These are phyloP conservation scores for Xylariaceae sp. DNA, from an alignment of 2,329 filamentous ascomycete genomes.

Conservation along the genomic window DNA sequence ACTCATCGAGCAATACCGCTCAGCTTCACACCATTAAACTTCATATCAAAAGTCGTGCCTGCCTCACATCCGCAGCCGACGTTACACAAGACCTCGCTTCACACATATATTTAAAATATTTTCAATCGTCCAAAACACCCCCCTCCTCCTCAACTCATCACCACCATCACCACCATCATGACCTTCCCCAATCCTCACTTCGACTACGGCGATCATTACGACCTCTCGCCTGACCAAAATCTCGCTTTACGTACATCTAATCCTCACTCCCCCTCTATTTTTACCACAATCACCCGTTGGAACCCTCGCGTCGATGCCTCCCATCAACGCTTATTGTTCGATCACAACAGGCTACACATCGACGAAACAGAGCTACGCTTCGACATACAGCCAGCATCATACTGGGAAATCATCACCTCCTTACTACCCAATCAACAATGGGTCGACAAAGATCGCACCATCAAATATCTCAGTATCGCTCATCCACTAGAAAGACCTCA, in stretches of 20 bases:
- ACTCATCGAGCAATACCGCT: background rate
- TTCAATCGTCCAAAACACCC: no score
- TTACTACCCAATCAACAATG: no score
- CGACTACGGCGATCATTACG: background rate
- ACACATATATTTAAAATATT: no score
- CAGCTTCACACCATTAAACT: no score
- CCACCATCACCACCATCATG: no score
- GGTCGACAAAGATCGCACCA: no score
- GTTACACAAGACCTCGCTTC: no score
- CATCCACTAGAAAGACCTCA: no score
- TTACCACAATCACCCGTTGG: background rate
- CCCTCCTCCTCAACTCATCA: no score
- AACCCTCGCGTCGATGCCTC: background rate
- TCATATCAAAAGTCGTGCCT: no score
- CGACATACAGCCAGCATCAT: background rate
- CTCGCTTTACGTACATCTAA: background rate
- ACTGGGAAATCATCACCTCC: background rate
- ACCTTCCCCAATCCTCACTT: background rate
- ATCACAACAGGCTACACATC: background rate
- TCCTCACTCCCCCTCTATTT: background rate
- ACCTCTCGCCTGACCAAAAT: background rate
- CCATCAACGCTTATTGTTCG: background rate
- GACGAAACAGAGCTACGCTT: background rate
- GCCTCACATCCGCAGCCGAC: no score
- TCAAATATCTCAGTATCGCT: no score